A percentile compares a stretch with the other conserved stretches of the same genome.
These are phyloP conservation scores for Fennellomyces sp. DNA, from an alignment of 371 early-diverging fungal species.

Conservation along the genomic window DNA sequence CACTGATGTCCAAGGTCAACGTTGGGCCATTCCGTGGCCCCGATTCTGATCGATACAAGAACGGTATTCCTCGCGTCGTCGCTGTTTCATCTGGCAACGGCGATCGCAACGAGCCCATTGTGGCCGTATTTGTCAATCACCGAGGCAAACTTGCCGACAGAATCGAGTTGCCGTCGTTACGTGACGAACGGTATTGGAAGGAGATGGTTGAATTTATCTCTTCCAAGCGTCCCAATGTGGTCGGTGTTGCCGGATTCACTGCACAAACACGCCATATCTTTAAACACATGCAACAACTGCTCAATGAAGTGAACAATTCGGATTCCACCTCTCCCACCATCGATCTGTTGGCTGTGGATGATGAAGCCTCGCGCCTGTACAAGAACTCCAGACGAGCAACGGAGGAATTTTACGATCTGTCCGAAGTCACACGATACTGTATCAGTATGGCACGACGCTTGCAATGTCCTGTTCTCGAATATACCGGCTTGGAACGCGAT, in stretches of 20 bases:
- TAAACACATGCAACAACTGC: slow-evolving; percentile 64
- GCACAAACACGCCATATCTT: slow-evolving; percentile 74
- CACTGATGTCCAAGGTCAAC: slow-evolving; percentile 77
- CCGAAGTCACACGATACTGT: slow-evolving; percentile 83
- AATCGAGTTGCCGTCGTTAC: slow-evolving; percentile 62
- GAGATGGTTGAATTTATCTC: slow-evolving; percentile 65
- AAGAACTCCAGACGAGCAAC: slow-evolving; percentile 76
- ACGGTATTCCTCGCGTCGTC: slow-evolving; percentile 76
- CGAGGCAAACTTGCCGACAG: slow-evolving; percentile 75
- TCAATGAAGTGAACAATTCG: slow-evolving; percentile 55
- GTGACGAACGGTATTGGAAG: slow-evolving; percentile 58
- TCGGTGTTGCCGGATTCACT: slow-evolving; percentile 84
- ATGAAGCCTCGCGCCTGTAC: slow-evolving; percentile 88
- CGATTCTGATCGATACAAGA: slow-evolving; percentile 44
- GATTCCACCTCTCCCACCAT: slow-evolving; percentile 23
- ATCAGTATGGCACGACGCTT: slow-evolving; percentile 84
- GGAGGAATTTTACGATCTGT: slow-evolving; percentile 72
- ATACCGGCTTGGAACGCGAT: slow-evolving; percentile 79
- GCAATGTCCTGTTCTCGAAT: slow-evolving; percentile 88
- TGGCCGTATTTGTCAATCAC: slow-evolving; percentile 78
- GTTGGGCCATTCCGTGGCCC: slow-evolving; percentile 68
- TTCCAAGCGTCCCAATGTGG: slow-evolving; percentile 72
- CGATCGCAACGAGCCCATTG: slow-evolving; percentile 66
- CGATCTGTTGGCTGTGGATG: slow-evolving; percentile 70
- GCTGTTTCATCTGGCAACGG: slow-evolving; percentile 88